Conservation (phyloP, 192 early-diverging fungal genomes). For the Coemansia reversa region DNA sequence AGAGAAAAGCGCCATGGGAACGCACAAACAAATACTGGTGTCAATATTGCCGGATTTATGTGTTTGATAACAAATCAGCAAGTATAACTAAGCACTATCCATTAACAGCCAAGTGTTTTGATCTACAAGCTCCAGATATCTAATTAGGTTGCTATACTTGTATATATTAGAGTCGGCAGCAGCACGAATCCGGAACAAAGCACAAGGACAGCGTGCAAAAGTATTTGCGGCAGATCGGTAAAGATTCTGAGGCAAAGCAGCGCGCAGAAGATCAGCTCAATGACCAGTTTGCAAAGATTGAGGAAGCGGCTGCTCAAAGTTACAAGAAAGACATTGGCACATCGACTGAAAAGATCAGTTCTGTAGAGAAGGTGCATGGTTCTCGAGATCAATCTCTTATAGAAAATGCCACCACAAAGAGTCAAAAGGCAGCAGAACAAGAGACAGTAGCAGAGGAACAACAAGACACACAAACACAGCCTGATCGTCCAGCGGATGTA, state of each 20-base stretch:
- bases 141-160: neutral
- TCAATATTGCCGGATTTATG: conserved; percentile 78
- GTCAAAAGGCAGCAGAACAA: neutral
- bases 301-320: conserved; percentile 47
- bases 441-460: neutral
- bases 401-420: neutral
- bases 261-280: conserved; percentile 59
- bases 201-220: conserved; percentile 83
- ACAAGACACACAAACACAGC: neutral
- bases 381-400: too few relatives aligned
- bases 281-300: conserved; percentile 68
- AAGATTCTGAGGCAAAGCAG: conserved; percentile 54
- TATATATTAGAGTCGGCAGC: conserved; percentile 55
- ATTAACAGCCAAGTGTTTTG: too few relatives aligned
- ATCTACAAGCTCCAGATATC: conserved; percentile 2
- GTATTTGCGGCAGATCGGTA: conserved; percentile 68
- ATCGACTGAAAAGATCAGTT: too few relatives aligned
- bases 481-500: conserved; percentile 21
- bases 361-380: too few relatives aligned
- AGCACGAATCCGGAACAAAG: conserved; percentile 75
- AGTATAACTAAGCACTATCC: conserved; percentile 10
- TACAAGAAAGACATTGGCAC: conserved; percentile 29
- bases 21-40: conserved; percentile 78
- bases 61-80: conserved; percentile 82
- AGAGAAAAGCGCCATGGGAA: conserved; percentile 49